Percentiles rank a stretch among this genome's conserved stretches.
Evolutionary conservation across 2,329 filamentous ascomycete species (phyloP).

Genomic region (Passalora sequoiae): DNA sequence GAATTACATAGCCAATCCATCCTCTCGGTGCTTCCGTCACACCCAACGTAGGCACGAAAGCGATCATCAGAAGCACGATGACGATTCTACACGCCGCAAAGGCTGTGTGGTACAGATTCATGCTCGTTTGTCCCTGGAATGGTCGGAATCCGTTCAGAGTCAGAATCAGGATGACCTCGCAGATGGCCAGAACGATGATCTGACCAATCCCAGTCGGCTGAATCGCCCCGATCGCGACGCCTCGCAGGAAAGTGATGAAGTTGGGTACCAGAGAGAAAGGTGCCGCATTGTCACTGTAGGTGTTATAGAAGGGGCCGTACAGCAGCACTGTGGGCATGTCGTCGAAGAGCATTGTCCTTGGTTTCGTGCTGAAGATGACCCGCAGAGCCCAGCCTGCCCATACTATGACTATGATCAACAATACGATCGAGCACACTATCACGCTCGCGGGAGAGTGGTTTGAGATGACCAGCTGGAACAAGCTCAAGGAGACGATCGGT

Average conservation of each 20-base stretch:
- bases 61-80: slow-evolving; percentile 49
- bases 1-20: slow-evolving; percentile 91
- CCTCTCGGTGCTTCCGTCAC: slow-evolving; percentile 75
- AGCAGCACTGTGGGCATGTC: slow-evolving; percentile 82
- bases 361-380: slow-evolving; percentile 73
- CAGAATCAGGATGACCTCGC: slow-evolving; percentile 84
- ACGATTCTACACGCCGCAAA: slow-evolving; percentile 74
- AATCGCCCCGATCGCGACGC: slow-evolving; percentile 84
- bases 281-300: slow-evolving; percentile 87
- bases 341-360: slow-evolving; percentile 84
- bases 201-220: slow-evolving; percentile 92
- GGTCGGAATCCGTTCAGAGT: slow-evolving; percentile 85
- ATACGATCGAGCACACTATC: slow-evolving; percentile 68
- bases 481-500: slow-evolving; percentile 77
- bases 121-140: slow-evolving; percentile 85
- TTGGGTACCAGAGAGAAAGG: slow-evolving; percentile 85
- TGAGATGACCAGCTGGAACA: slow-evolving; percentile 84
- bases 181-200: slow-evolving; percentile 84
- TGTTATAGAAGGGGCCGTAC: slow-evolving; percentile 94
- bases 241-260: slow-evolving; percentile 75
- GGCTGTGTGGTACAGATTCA: slow-evolving; percentile 91
- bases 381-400: slow-evolving; percentile 75
- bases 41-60: slow-evolving; percentile 78
- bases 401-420: slow-evolving; percentile 65
- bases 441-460: slow-evolving; percentile 61